Base-by-base conservation (phyloP, 2,329 filamentous ascomycete species). In the Ustilaginoidea virens region DNA sequence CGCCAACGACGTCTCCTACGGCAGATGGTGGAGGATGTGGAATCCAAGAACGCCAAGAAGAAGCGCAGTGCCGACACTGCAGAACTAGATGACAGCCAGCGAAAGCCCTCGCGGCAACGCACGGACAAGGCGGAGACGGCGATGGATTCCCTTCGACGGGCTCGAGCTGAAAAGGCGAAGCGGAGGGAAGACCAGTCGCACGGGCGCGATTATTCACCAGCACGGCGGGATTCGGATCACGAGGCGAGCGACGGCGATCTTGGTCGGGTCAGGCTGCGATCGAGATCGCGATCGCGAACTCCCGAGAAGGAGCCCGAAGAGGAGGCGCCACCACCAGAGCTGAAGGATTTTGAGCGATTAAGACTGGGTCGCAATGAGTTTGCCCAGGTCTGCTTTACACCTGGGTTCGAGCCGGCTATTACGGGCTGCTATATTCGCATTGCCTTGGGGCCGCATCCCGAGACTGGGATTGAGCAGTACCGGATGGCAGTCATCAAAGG, bases 371-470 rank as follows among this genome's bases (percentile, higher is more conserved):
- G 90, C 36, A 79, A 71, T 40, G 80, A 85, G 45, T 93, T 98
- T 50, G 78, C 80, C 5, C 74, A 87, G 45, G 79, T 93, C 31
- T 94, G 85, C 63, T 93, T 92, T 58, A 87, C 86, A 41, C 90
- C 90, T 8, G 77, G 77, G 4, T 94, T 98, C 40, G 80, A 92
- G 32, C 60, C 79, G 7, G 68, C 79, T 17, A 80, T 94, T 43
- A 72, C 64, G 11, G 83, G 83, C 29, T 92, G 85, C 52, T 98
- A 80, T 49, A 77, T 78, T 21, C 80, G 90, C 29, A 73, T 96
- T 39, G 80, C 76, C 36, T 71, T 94, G 32, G 87, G 86, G 1
- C 67, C 77, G 9, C 79, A 92, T 46, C 69, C 69, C 8, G 66
- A 74, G 14, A 80, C 70, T 4, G 76, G 78, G 4, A 61, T 75